Evolutionary conservation across 257 asterid genomes (phyloP), one percentile per base, ranked within the genome.

Genomic region (Lithospermum erythrorhizon): DNA sequence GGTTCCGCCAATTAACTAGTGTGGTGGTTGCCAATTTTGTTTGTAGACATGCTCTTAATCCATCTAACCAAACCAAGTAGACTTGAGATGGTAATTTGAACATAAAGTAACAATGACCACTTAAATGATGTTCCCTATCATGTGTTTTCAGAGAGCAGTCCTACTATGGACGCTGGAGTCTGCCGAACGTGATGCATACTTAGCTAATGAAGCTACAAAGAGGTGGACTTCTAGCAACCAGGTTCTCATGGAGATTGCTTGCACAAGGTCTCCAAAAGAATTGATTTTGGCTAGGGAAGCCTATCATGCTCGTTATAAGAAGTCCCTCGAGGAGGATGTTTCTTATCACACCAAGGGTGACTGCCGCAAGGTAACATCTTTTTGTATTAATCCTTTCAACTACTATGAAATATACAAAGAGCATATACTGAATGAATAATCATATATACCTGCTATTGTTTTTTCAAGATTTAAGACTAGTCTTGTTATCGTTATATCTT

Each of bases 301-400:
- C 55, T 87, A 90, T 65, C 97, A 90, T 70, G 87, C 82, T 70
- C 87, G 89, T 72, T 83, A 62, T 27, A 89, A 82, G 83, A 89
- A 61, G 67, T 89, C 97, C 3, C 87, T 89, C 1, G 95, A 89
- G 79, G 97, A 89, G 75, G 97, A 86, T 52, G 97, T 89, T 75
- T 86, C 97, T 25, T 66, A 80, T 69, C 97, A 89, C 83, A 86
- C 95, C 0, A 61, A 93, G 0, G 97, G 94, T 60, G 91, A 89
- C 63, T 84, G 74, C 66, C 89, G 94, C 70, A 86, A 80, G 90
- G 96, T 86, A 71, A 90, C 41, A 4, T 0, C 41, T 32, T 32
- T 8, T 32, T 32, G 41, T 3, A 32, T 32, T 32, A 32, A 32
- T 3, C 41, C 41, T 27, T 27, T 27, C 6, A 6, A 27, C 30